Evolutionary conservation across 331 rosid species (phyloP).

Genomic region (Malus hybrid): DNA sequence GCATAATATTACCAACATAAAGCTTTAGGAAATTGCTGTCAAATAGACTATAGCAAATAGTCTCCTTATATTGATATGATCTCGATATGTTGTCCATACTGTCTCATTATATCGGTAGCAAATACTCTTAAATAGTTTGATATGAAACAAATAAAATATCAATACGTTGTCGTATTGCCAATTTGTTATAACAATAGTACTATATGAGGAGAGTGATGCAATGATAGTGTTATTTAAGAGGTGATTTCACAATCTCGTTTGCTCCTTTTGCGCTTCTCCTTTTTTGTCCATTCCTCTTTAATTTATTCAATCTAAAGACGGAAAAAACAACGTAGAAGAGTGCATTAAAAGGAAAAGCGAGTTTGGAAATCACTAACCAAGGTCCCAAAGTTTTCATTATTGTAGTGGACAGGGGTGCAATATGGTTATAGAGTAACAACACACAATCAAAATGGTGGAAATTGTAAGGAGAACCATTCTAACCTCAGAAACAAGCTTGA

Average conservation of each 20-base stretch:
- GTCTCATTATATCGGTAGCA: no score
- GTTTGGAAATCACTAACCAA: not conserved
- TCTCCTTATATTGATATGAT: no score
- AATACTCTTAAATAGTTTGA: no score
- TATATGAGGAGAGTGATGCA: no score
- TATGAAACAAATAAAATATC: no score
- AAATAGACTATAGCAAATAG: no score
- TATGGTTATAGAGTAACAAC: not conserved
- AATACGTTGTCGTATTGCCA: no score
- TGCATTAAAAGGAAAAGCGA: not conserved
- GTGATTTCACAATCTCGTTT: not conserved
- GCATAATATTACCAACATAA: not conserved
- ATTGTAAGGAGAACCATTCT: constrained; percentile 14
- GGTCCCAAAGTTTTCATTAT: not conserved
- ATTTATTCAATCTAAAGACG: not conserved
- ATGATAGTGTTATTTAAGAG: not conserved
- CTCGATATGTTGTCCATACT: not conserved
- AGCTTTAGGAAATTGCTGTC: not conserved
- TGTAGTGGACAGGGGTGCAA: not conserved
- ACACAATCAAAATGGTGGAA: not conserved
- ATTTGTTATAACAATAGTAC: no score
- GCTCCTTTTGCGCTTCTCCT: not conserved
- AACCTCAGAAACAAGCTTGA: constrained; percentile 90
- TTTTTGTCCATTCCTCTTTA: not conserved
- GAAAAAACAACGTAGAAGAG: not conserved